Evolutionary conservation across 805 yeast species (phyloP).

Genomic region (Clavispora asparagi): DNA sequence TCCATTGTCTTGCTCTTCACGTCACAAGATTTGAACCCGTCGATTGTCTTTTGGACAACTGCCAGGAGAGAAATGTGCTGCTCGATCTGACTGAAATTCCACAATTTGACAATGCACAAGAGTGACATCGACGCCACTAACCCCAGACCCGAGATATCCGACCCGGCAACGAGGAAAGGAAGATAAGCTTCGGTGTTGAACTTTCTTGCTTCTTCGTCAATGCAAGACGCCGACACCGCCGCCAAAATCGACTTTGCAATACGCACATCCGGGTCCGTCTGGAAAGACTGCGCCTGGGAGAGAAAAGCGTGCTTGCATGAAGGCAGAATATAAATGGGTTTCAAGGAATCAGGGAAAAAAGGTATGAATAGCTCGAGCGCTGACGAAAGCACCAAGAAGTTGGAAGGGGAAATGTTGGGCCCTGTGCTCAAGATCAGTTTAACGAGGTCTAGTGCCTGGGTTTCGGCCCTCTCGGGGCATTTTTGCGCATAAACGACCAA

Average conservation of each 20-base stretch:
- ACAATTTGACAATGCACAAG: conserved; percentile 14
- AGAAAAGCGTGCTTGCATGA: conserved; percentile 8
- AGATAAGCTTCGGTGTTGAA: conserved; percentile 12
- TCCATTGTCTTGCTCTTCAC: neutral
- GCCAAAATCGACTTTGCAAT: conserved; percentile 7
- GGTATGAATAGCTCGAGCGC: conserved; percentile 12
- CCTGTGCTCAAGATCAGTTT: neutral
- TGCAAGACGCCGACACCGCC: conserved; percentile 12
- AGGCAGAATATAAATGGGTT: conserved; percentile 7
- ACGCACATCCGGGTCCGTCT: conserved; percentile 2
- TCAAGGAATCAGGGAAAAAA: conserved; percentile 6
- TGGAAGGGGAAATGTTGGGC: neutral
- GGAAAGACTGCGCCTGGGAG: conserved; percentile 7
- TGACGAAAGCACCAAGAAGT: neutral
- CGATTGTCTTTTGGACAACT: conserved; percentile 3
- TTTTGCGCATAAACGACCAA: neutral
- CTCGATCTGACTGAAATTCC: conserved; percentile 15
- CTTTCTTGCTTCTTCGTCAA: conserved; percentile 11
- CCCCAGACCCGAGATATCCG: neutral
- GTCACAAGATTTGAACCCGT: conserved; percentile 1
- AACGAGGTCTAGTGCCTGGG: neutral
- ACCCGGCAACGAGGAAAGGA: conserved; percentile 10
- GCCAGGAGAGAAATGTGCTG: conserved; percentile 9
- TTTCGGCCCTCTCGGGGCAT: neutral
- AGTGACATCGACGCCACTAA: conserved; percentile 8